These are phyloP conservation scores for Trichoderma afroharzianum DNA, from an alignment of 2,329 filamentous ascomycete genomes.

Conservation along the genomic window DNA sequence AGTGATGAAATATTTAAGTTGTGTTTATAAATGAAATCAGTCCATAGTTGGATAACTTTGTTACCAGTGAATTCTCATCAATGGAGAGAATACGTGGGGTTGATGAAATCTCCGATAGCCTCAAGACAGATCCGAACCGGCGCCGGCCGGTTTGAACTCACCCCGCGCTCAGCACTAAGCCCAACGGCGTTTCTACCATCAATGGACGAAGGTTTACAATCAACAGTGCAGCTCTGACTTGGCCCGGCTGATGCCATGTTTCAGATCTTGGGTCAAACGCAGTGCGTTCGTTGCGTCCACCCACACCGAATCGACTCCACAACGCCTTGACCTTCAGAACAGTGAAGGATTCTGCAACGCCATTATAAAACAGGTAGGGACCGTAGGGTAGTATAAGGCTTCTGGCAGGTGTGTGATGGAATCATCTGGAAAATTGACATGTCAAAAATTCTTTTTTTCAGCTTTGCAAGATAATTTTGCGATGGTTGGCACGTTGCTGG, in stretches of 20 bases:
- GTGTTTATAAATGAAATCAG: background rate
- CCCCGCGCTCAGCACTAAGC: background rate
- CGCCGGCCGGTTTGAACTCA: background rate
- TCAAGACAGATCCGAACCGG: background rate
- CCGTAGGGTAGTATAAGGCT: background rate
- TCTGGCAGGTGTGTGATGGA: background rate
- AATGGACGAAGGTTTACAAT: background rate
- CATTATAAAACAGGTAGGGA: background rate
- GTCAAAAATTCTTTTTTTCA: background rate
- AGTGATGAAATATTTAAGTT: background rate
- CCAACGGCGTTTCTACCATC: background rate
- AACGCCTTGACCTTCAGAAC: background rate
- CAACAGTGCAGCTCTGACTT: background rate
- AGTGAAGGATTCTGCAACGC: background rate
- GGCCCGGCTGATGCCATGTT: background rate
- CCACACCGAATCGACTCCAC: background rate
- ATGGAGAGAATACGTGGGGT: background rate
- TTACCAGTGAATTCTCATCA: background rate
- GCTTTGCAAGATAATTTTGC: background rate
- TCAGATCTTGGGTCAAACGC: background rate
- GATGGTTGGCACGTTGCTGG: background rate
- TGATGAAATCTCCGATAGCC: background rate
- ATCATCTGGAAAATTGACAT: background rate
- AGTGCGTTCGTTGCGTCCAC: background rate
- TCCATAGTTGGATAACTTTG: background rate